phyloP scores from a whole-genome alignment of 768 basidiomycete genomes.

The Rhodotorula kratochvilovae region DNA sequence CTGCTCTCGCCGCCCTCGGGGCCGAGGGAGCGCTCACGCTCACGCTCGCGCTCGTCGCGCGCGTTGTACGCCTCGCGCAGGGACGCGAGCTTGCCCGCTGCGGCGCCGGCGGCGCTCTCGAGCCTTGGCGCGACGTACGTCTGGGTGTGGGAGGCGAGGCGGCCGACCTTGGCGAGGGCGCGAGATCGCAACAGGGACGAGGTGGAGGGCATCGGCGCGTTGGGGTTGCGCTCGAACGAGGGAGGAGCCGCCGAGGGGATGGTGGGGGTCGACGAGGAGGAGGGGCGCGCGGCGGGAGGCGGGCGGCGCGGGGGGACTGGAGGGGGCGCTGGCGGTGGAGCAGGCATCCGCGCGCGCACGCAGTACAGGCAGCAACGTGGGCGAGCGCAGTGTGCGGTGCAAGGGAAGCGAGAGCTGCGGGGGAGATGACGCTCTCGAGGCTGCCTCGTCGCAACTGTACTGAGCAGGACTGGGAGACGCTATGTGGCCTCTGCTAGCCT shows the following conservation, averaged over 20 bases:
- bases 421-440: background rate
- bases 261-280: background rate
- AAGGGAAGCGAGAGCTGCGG: background rate
- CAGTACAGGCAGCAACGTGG: background rate
- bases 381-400: too few species aligned
- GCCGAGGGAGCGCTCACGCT: background rate
- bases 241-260: background rate
- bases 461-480: too few species aligned
- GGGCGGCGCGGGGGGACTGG: background rate
- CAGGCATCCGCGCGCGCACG: background rate
- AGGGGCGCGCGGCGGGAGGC: background rate
- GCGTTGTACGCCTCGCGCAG: background rate
- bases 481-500: too few species aligned
- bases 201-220: background rate
- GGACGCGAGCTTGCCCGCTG: background rate
- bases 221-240: background rate
- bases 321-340: background rate
- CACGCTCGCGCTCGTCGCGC: background rate
- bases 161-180: conserved; percentile 8
- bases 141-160: background rate
- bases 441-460: too few species aligned
- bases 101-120: background rate
- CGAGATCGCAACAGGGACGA: conserved; percentile 2
- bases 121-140: background rate
- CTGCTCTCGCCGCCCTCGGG: background rate